Evolutionary conservation across 352 stramenopile species (phyloP).

Genomic region (Pythium scleroteichum): DNA sequence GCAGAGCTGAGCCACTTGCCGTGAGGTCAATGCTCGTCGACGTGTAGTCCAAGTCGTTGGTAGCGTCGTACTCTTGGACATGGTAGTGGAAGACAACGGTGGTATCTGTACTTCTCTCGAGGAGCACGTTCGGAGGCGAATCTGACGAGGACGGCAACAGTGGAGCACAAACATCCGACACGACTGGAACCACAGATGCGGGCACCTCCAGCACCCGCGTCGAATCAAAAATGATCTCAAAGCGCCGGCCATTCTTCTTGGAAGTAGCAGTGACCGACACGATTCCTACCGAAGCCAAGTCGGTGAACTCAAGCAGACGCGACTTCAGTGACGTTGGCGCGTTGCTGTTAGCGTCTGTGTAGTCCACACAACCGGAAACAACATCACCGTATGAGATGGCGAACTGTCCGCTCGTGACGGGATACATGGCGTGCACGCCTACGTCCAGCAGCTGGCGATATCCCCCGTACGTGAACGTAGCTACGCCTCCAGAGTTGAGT

Average conservation of each 20-base stretch:
- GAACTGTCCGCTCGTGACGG: slow-evolving; percentile 66
- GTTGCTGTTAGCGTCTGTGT: slow-evolving; percentile 43
- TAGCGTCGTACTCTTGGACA: slow-evolving; percentile 36
- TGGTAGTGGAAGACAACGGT: slow-evolving; percentile 64
- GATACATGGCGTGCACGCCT: slow-evolving; percentile 49
- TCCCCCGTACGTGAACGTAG: slow-evolving; percentile 47
- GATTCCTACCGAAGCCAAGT: slow-evolving; percentile 50
- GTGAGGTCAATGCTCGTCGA: slow-evolving; percentile 33
- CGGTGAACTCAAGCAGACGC: slow-evolving; percentile 42
- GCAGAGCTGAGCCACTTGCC: slow-evolving; percentile 24
- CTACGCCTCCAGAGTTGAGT: slow-evolving; percentile 52
- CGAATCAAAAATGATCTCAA: slow-evolving; percentile 58
- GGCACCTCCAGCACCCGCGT: slow-evolving; percentile 47
- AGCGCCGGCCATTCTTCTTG: slow-evolving; percentile 62
- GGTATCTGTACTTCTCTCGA: slow-evolving; percentile 40
- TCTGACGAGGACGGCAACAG: slow-evolving; percentile 38
- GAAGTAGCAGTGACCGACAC: slow-evolving; percentile 40
- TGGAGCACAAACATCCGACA: slow-evolving; percentile 59
- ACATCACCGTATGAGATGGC: slow-evolving; percentile 43
- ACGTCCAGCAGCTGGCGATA: slow-evolving; percentile 73
- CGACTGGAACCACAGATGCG: slow-evolving; percentile 32
- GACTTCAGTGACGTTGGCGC: slow-evolving; percentile 45
- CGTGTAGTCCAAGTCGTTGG: slow-evolving; percentile 31
- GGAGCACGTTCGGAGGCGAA: slow-evolving; percentile 37
- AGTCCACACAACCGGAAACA: slow-evolving; percentile 53